phyloP scores from a whole-genome alignment of 2,329 filamentous ascomycete species.

The Cladosporium cucumerinum region DNA sequence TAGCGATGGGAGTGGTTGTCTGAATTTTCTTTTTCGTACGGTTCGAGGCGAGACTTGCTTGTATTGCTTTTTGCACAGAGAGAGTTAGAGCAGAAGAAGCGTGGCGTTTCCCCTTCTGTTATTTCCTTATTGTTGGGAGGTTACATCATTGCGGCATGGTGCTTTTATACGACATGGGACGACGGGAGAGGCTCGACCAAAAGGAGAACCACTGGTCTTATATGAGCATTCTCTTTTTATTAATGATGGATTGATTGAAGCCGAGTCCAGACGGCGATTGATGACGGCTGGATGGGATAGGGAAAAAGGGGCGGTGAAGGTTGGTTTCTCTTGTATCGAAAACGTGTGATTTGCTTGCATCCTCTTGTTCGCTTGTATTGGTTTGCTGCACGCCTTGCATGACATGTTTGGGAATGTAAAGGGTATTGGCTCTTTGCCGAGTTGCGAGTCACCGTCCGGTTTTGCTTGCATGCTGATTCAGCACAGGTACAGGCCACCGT shows the following conservation, averaged over 20 bases:
- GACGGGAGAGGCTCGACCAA: background rate
- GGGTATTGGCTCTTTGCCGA: too few species aligned
- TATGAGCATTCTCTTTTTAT: background rate
- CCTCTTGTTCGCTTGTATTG: too few species aligned
- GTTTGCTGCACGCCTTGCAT: too few species aligned
- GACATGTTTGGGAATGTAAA: too few species aligned
- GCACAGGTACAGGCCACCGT: too few species aligned
- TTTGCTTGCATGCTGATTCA: too few species aligned
- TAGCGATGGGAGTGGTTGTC: background rate
- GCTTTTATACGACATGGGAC: background rate
- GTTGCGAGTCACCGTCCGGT: too few species aligned
- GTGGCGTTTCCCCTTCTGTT: background rate
- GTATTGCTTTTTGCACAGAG: background rate
- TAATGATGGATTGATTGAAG: background rate
- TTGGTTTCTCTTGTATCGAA: background rate
- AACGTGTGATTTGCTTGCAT: background rate
- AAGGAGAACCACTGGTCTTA: background rate
- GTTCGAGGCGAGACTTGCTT: background rate
- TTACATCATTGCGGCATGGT: too few species aligned
- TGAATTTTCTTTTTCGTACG: background rate
- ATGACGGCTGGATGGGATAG: background rate
- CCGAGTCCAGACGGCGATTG: background rate
- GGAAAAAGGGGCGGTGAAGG: background rate
- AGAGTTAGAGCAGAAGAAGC: background rate
- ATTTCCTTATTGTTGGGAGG: background rate